A percentile compares a stretch with the other conserved stretches of the same genome.
Conservation (phyloP, 2,329 filamentous ascomycete species). For the Microsporum ferrugineum region DNA sequence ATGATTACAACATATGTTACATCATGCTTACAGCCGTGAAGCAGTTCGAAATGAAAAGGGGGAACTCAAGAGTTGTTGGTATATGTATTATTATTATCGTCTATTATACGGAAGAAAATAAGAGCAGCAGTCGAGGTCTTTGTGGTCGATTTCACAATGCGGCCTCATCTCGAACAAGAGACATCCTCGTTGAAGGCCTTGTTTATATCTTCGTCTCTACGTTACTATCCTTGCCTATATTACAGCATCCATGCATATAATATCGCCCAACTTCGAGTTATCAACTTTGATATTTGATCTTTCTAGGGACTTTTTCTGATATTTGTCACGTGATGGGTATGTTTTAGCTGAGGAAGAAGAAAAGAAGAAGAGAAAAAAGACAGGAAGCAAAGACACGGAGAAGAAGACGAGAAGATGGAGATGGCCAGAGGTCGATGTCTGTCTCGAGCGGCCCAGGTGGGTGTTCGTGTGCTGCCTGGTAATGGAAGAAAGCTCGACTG, state of each 20-base stretch:
- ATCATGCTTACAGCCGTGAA: neutral
- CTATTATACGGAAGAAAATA: neutral
- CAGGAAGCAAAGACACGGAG: neutral
- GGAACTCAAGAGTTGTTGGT: neutral
- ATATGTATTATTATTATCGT: too few relatives aligned
- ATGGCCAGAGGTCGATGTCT: neutral
- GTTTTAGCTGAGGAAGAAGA: neutral
- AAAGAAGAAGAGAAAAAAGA: neutral
- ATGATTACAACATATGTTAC: neutral
- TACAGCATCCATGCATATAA: neutral
- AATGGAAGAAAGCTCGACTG: neutral
- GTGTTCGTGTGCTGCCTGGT: neutral
- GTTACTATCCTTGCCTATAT: neutral
- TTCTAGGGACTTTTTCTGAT: neutral
- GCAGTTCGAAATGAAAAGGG: neutral
- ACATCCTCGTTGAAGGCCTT: neutral
- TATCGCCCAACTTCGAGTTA: neutral
- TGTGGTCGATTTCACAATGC: neutral
- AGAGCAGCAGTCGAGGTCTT: neutral
- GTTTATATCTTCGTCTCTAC: neutral
- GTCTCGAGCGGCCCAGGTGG: neutral
- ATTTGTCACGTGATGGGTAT: neutral
- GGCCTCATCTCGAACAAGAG: neutral
- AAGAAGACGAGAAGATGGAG: neutral
- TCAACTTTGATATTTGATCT: too few relatives aligned